Evolutionary conservation across 108 stramenopile species (phyloP).

Genomic region (Cyclotella sp.): DNA sequence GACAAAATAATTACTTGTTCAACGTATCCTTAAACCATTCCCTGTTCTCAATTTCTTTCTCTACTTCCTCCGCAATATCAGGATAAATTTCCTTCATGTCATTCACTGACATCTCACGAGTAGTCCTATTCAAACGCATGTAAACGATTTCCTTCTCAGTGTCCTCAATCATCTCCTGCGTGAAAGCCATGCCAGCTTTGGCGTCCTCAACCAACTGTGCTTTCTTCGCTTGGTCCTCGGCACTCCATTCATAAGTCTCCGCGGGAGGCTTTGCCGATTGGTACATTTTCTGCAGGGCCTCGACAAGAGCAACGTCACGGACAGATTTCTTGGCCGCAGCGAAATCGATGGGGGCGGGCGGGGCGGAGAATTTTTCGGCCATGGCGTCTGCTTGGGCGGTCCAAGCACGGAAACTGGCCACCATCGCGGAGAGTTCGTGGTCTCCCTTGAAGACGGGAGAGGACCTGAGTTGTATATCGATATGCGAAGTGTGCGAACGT

Average conservation of each 20-base stretch:
- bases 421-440: constrained; percentile 73
- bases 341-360: constrained; percentile 86
- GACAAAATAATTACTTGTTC: constrained; percentile 28
- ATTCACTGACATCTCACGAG: constrained; percentile 68
- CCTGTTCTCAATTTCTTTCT: constrained; percentile 86
- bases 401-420: constrained; percentile 82
- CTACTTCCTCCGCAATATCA: constrained; percentile 87
- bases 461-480: constrained; percentile 54
- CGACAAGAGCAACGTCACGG: constrained; percentile 79
- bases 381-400: constrained; percentile 79
- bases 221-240: constrained; percentile 76
- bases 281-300: constrained; percentile 77
- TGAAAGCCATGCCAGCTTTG: constrained; percentile 62
- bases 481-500: background rate
- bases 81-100: constrained; percentile 88
- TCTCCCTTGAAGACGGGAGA: constrained; percentile 80
- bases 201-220: constrained; percentile 76
- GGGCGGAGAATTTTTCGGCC: constrained; percentile 82
- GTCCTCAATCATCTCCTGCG: constrained; percentile 67
- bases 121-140: constrained; percentile 76
- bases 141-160: constrained; percentile 66
- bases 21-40: constrained; percentile 91
- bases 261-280: constrained; percentile 62
- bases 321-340: constrained; percentile 70
- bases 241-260: constrained; percentile 74